Base-by-base conservation (phyloP, 495 filamentous ascomycete genomes). In the Clohesyomyces aquaticus region DNA sequence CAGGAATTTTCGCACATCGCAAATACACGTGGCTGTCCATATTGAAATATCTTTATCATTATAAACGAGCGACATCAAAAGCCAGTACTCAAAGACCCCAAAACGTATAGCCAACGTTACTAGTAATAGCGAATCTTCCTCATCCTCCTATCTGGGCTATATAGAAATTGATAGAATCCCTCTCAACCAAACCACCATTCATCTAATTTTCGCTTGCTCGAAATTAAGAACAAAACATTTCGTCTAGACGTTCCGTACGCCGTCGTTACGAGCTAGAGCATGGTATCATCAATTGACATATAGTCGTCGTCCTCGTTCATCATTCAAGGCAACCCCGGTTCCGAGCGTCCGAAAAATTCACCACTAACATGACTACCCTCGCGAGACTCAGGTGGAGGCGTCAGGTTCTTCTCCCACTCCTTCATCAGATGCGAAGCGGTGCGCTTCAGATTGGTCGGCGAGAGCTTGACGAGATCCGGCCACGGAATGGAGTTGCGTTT, bases 361-460 rank as follows among this genome's bases (percentile, higher is more conserved):
- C 63, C 67, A 32, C 59, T 64, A 12, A 54, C 41, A 21, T 59
- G 61, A 41, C 46, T 63, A 10, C 29, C 4, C 22, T 63, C 58
- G 23, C 63, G 27, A 4, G 67, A 55, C 45, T 63, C 58, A 0
- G 67, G 47, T 9, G 71, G 71, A 10, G 73, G 75, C 23, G 73
- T 76, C 9, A 77, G 50, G 63, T 45, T 65, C 73, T 76, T 81
- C 72, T 94, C 90, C 89, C 88, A 92, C 67, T 93, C 89, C 52
- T 81, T 86, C 84, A 93, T 91, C 58, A 91, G 77, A 54, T 85
- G 85, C 22, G 82, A 83, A 2, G 88, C 87, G n/a, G 87, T 87
- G 10, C 79, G 81, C 64, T 83, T 86, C 60, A 92, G 78, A 61
- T 88, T 88, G 49, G 80, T 82, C 0, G 89, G 87, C 10, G 84